Evolutionary conservation across 139 green algal genomes (phyloP).

Genomic region (Picochlorum sp.): DNA sequence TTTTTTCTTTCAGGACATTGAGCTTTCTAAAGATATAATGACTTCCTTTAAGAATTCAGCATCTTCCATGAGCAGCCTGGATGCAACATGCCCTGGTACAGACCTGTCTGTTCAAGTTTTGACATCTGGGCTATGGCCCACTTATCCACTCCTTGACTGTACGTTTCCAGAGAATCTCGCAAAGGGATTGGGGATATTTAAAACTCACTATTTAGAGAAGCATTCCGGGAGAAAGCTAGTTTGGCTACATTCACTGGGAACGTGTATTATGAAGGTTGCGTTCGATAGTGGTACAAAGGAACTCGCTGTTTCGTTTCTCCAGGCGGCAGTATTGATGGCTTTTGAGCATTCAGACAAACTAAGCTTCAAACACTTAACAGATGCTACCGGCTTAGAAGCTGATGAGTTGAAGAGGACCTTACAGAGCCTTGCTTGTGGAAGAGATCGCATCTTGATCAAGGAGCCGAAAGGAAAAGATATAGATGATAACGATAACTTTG

Average conservation of each 20-base stretch:
- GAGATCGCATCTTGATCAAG: constrained; percentile 79
- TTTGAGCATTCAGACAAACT: constrained; percentile 86
- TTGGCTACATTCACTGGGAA: constrained; percentile 82
- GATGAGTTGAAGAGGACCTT: constrained; percentile 84
- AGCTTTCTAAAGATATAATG: constrained; percentile 72
- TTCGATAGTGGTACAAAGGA: constrained; percentile 87
- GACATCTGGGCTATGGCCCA: constrained; percentile 91
- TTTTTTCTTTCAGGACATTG: too few relatives aligned
- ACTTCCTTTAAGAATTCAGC: constrained; percentile 42
- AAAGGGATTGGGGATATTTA: constrained; percentile 57
- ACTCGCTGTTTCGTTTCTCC: constrained; percentile 81
- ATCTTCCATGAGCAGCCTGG: background rate
- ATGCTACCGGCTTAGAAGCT: constrained; percentile 49
- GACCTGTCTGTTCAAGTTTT: constrained; percentile 87
- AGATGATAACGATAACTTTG: constrained; percentile 68
- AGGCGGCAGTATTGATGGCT: constrained; percentile 87
- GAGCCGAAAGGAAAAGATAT: constrained; percentile 80
- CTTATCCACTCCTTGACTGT: constrained; percentile 72
- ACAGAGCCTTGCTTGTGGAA: constrained; percentile 81
- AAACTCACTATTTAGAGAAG: constrained; percentile 88
- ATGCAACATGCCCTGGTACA: constrained; percentile 35
- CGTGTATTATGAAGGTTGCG: constrained; percentile 65
- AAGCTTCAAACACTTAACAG: constrained; percentile 54
- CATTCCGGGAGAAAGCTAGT: constrained; percentile 81
- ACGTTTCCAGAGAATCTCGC: constrained; percentile 71